A percentile compares a stretch with the other conserved stretches of the same genome.
Conservation (phyloP, 495 filamentous ascomycete species). For the Aspergillus diversus region DNA sequence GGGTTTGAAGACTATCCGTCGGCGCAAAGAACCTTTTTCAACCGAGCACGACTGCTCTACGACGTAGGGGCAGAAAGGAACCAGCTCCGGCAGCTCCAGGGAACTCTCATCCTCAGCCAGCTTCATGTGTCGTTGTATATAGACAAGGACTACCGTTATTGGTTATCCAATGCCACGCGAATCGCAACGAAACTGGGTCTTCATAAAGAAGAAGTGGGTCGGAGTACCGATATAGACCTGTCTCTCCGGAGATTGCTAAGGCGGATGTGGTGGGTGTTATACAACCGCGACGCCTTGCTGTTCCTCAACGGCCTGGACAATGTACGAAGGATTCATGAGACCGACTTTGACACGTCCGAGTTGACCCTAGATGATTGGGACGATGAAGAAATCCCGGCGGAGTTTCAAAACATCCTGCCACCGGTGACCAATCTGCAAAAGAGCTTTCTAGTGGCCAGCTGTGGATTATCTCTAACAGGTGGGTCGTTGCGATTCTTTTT, state of each 20-base stretch:
- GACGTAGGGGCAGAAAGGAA: background rate
- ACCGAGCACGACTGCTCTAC: background rate
- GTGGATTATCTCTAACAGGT: background rate
- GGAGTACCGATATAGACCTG: too few species aligned
- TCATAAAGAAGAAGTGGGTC: background rate
- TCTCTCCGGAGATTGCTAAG: background rate
- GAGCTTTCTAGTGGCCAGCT: background rate
- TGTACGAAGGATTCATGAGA: background rate
- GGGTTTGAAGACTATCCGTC: background rate
- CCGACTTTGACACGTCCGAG: background rate
- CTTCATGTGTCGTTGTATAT: background rate
- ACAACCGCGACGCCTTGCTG: background rate
- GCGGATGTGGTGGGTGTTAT: background rate
- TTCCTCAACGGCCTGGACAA: background rate
- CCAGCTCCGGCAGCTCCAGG: background rate
- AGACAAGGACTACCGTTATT: background rate
- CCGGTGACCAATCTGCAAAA: background rate
- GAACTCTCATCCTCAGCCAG: background rate
- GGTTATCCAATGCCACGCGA: background rate
- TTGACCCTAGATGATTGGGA: background rate
- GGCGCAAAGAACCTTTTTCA: background rate
- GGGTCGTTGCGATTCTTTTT: background rate
- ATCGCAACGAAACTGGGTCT: background rate
- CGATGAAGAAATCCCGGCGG: background rate
- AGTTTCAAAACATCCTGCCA: background rate